A percentile compares a stretch with the other conserved stretches of the same genome.
Evolutionary conservation across 2,329 filamentous ascomycete species (phyloP).

Genomic region (Alternaria solani): DNA sequence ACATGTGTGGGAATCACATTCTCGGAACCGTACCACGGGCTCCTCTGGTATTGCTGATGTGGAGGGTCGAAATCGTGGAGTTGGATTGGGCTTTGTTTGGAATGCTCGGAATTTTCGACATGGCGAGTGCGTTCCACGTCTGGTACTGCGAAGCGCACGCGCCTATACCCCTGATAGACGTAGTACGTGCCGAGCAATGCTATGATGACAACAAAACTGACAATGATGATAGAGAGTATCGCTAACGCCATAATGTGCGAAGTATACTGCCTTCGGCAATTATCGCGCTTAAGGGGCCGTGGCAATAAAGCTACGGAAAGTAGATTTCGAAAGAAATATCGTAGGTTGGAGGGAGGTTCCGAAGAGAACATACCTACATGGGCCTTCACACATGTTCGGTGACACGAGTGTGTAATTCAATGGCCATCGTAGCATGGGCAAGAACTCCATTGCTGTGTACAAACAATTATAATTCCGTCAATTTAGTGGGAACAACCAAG

Average conservation of each 20-base stretch:
- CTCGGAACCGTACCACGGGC: conserved; percentile 1
- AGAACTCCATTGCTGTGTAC: too few species aligned
- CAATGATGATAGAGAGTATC: not conserved
- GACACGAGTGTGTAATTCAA: too few species aligned
- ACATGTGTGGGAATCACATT: not conserved
- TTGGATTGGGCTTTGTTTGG: not conserved
- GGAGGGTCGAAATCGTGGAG: not conserved
- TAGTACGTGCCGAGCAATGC: not conserved
- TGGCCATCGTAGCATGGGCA: too few species aligned
- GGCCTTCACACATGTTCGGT: too few species aligned
- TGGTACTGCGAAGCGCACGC: not conserved
- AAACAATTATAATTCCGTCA: too few species aligned
- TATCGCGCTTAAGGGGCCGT: too few species aligned
- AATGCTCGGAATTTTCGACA: not conserved
- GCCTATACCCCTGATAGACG: not conserved
- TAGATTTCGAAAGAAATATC: too few species aligned
- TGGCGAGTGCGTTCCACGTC: not conserved
- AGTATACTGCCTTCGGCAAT: too few species aligned
- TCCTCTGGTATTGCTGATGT: not conserved
- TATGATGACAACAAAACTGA: not conserved
- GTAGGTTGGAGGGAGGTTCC: too few species aligned
- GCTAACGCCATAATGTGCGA: not conserved
- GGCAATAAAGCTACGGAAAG: too few species aligned
- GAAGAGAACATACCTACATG: too few species aligned
- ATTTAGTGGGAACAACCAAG: too few species aligned